Conservation (phyloP, 495 filamentous ascomycete species). For the Endocarpon pusillum region DNA sequence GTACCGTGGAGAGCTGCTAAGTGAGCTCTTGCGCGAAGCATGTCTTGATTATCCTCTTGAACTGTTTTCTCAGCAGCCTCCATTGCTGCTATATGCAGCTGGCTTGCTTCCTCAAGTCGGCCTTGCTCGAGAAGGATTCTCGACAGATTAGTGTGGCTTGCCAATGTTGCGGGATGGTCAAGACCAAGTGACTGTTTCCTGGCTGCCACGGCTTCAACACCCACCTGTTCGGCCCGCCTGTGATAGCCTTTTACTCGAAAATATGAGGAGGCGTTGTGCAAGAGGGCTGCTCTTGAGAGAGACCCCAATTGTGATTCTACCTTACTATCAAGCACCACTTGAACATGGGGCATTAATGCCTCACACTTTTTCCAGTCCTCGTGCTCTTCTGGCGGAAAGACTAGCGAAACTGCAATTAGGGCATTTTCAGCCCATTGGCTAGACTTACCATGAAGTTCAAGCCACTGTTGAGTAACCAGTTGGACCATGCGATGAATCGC, state of each 20-base stretch:
- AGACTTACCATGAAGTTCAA: constrained; percentile 13
- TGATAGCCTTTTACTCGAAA: no score
- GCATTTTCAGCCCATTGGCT: constrained; percentile 18
- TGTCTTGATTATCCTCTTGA: constrained; percentile 15
- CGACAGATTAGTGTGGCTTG: constrained; percentile 11
- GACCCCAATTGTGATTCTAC: no score
- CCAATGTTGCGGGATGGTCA: constrained; percentile 13
- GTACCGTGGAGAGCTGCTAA: constrained; percentile 9
- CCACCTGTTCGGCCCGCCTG: no score
- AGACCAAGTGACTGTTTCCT: constrained; percentile 12
- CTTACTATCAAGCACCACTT: no score
- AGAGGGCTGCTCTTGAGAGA: no score
- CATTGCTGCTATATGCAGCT: constrained; percentile 10
- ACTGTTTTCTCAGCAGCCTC: constrained; percentile 11
- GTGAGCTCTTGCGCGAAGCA: constrained; percentile 12
- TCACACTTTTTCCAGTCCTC: constrained; percentile 16
- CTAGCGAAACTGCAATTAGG: constrained; percentile 19
- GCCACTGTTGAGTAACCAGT: constrained; percentile 9
- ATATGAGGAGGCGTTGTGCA: no score
- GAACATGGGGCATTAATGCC: constrained; percentile 13
- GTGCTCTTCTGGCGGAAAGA: constrained; percentile 23
- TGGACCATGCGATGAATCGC: constrained; percentile 14
- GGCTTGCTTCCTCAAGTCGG: constrained; percentile 17
- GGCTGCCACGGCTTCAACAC: constrained; percentile 10
- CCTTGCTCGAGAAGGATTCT: constrained; percentile 9